Percentiles rank a stretch among this genome's conserved stretches.
These are phyloP conservation scores for Tolypocladium nubicola DNA, from an alignment of 2,329 filamentous ascomycete species.

Conservation along the genomic window DNA sequence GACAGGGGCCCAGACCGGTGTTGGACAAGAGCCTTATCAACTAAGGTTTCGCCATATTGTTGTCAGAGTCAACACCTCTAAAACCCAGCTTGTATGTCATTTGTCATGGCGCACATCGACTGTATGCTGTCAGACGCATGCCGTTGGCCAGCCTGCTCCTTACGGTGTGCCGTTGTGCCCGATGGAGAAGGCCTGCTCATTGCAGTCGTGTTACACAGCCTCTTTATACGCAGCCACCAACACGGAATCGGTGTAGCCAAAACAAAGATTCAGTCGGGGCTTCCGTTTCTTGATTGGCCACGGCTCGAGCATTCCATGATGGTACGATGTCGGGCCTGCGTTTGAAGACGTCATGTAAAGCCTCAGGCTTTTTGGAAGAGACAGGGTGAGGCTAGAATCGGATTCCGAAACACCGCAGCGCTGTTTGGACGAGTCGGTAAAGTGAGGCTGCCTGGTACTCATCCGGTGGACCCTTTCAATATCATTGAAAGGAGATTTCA, in stretches of 20 bases:
- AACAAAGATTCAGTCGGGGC: neutral
- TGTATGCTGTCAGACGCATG: neutral
- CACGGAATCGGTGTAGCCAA: neutral
- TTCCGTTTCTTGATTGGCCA: neutral
- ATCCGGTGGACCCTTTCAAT: neutral
- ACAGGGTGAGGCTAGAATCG: neutral
- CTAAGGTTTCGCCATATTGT: neutral
- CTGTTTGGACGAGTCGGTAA: neutral
- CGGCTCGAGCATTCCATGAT: neutral
- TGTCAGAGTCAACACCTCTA: neutral
- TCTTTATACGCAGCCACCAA: neutral
- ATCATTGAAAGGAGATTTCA: neutral
- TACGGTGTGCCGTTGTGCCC: neutral
- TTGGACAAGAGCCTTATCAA: neutral
- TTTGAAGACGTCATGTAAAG: too few species aligned
- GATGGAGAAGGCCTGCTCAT: neutral
- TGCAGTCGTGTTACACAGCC: neutral
- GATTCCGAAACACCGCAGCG: neutral
- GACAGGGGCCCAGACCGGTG: neutral
- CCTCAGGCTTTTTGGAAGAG: too few species aligned
- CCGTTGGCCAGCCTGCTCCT: neutral
- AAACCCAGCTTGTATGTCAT: neutral
- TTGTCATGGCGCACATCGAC: neutral
- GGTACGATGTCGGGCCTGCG: neutral
- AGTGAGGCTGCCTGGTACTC: neutral